A percentile compares a stretch with the other conserved stretches of the same genome.
These are phyloP conservation scores for Penicillium desertorum DNA, from an alignment of 495 filamentous ascomycete genomes.

Conservation along the genomic window DNA sequence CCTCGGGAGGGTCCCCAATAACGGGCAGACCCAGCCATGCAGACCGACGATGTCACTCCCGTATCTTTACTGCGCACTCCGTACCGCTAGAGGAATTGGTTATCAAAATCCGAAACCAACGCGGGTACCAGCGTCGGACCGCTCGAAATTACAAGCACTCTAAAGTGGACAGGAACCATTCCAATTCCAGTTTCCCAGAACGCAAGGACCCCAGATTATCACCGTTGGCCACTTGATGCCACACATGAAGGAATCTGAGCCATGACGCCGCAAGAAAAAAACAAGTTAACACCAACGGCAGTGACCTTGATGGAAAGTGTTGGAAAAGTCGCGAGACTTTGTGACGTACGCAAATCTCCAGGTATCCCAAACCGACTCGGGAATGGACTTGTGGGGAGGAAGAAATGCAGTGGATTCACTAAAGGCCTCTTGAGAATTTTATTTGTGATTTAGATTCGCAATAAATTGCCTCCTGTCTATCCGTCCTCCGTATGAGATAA, in stretches of 20 bases:
- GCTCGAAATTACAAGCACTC: background rate
- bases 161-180: background rate
- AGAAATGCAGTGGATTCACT: background rate
- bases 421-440: background rate
- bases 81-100: background rate
- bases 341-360: conserved; percentile 11
- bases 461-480: conserved; percentile 3
- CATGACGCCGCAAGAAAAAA: background rate
- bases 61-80: too few relatives aligned
- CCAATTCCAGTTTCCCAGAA: background rate
- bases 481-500: background rate
- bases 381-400: conserved; percentile 11
- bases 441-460: background rate
- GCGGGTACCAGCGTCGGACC: background rate
- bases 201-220: conserved; percentile 6
- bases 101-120: background rate
- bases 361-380: background rate
- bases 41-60: background rate
- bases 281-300: conserved; percentile 1
- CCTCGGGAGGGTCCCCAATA: background rate
- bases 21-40: background rate
- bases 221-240: background rate
- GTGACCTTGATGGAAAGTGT: conserved; percentile 3
- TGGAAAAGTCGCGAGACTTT: conserved; percentile 2
- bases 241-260: background rate